Conservation (phyloP, 1,284 basidiomycete genomes). For the Ganoderma lucidum region DNA sequence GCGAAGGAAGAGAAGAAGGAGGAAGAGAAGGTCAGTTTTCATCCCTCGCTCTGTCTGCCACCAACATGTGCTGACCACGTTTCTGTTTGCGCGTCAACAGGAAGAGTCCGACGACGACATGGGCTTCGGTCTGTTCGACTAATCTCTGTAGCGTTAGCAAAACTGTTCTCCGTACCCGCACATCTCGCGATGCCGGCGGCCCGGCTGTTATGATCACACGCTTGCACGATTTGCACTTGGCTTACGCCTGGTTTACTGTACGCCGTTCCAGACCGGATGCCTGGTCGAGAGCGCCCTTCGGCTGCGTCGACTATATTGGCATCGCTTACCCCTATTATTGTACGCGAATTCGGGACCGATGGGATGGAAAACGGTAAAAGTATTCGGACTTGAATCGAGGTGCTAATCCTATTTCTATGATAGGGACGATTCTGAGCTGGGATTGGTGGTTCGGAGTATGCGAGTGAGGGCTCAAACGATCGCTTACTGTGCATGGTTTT, state of each 20-base stretch:
- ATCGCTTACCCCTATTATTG: not conserved
- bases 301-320: not conserved
- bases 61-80: conserved; percentile 27
- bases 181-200: conserved; percentile 28
- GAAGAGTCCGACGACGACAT: conserved; percentile 91
- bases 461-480: not conserved
- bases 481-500: not conserved
- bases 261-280: not conserved
- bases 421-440: too few relatives aligned
- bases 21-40: conserved; percentile 73
- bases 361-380: not conserved
- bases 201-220: conserved; percentile 32
- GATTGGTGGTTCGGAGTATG: too few relatives aligned
- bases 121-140: conserved; percentile 97
- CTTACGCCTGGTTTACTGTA: too few relatives aligned
- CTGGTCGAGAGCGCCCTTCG: not conserved
- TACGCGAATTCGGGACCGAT: not conserved
- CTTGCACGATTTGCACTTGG: conserved; percentile 21
- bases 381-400: not conserved
- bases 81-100: conserved; percentile 45
- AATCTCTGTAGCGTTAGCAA: conserved; percentile 44
- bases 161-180: conserved; percentile 24
- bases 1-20: conserved; percentile 74
- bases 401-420: not conserved
- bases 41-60: not conserved